Evolutionary conservation across 306 rosid genomes (phyloP).

Genomic region (Trichosanthes truncata): DNA sequence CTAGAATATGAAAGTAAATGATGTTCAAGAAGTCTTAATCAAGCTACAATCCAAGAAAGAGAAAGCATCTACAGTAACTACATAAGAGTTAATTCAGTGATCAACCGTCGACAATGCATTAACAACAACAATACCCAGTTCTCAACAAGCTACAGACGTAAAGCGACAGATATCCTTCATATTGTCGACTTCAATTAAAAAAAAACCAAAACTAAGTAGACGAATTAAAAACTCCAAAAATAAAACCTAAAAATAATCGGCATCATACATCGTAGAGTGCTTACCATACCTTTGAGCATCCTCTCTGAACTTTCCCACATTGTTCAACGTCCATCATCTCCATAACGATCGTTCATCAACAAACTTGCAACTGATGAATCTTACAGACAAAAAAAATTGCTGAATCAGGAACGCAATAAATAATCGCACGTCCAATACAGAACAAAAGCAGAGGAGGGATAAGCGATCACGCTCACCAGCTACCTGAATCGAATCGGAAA

Average conservation of each 20-base stretch:
- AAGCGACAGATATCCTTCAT: neutral
- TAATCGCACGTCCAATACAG: neutral
- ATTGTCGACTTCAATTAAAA: neutral
- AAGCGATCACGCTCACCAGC: constrained; percentile 23
- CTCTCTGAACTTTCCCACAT: constrained; percentile 70
- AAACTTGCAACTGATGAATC: neutral
- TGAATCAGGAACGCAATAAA: neutral
- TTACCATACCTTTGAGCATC: constrained; percentile 36
- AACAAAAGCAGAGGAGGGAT: neutral
- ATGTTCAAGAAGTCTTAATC: neutral
- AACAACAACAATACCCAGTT: neutral
- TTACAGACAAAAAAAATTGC: neutral
- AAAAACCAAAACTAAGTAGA: neutral
- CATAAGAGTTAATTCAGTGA: neutral
- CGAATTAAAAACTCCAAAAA: neutral
- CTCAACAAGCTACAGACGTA: neutral
- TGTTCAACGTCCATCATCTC: constrained; percentile 73
- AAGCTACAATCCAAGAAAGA: neutral
- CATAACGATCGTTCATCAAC: constrained; percentile 27
- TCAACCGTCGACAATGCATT: neutral
- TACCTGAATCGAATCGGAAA: constrained; percentile 3
- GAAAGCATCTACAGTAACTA: neutral
- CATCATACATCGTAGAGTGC: neutral
- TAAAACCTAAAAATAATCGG: neutral
- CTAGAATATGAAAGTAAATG: neutral